A percentile compares a stretch with the other conserved stretches of the same genome.
Evolutionary conservation across 306 rosid genomes (phyloP).

Genomic region (Cucurbita pepo): DNA sequence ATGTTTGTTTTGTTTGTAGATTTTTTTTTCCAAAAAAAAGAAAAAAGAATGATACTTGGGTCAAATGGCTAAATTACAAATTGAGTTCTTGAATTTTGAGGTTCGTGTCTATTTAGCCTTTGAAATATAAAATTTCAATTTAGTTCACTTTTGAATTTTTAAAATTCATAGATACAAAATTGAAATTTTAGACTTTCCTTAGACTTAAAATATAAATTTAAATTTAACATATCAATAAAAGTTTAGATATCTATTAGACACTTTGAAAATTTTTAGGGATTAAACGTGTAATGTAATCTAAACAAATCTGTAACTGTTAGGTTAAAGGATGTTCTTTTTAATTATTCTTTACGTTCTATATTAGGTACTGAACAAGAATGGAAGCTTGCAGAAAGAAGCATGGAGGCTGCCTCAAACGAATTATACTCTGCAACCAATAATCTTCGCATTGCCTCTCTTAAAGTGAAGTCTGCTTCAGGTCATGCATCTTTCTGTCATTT

Average conservation of each 20-base stretch:
- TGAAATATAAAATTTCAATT: too few relatives aligned
- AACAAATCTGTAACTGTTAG: not conserved
- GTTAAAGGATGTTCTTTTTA: not conserved
- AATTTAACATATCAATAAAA: too few relatives aligned
- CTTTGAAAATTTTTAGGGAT: too few relatives aligned
- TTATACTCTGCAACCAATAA: slow-evolving; percentile 59
- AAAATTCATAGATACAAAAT: too few relatives aligned
- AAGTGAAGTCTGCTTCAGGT: slow-evolving; percentile 91
- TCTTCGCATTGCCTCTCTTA: slow-evolving; percentile 58
- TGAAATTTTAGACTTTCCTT: too few relatives aligned
- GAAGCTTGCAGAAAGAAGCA: slow-evolving; percentile 75
- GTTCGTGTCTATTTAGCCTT: too few relatives aligned
- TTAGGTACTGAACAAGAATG: slow-evolving; percentile 91
- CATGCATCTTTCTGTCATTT: slow-evolving; percentile 3
- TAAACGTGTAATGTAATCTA: not conserved
- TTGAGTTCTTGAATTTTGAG: too few relatives aligned
- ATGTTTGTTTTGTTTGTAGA: not conserved
- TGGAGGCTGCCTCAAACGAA: slow-evolving; percentile 78
- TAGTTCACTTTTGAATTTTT: too few relatives aligned
- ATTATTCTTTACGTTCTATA: slow-evolving; percentile 12
- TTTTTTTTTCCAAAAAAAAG: not conserved
- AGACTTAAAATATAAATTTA: too few relatives aligned
- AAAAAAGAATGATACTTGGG: not conserved
- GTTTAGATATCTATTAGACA: too few relatives aligned
- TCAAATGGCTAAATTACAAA: not conserved